Base-by-base conservation (phyloP, 2,329 filamentous ascomycete genomes). In the Alternaria sp. region DNA sequence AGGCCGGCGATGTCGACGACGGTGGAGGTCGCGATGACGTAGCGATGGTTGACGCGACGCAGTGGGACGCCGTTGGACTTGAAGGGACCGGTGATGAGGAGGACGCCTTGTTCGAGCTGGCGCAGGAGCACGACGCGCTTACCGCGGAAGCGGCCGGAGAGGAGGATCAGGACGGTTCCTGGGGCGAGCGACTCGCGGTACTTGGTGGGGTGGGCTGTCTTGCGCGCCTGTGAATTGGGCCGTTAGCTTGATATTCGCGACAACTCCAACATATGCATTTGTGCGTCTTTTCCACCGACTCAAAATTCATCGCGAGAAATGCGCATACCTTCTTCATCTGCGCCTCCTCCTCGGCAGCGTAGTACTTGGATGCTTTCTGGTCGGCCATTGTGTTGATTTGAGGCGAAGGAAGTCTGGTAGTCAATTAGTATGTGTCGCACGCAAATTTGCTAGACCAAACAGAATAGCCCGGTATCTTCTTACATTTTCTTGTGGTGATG, bases 21-120 rank as follows among this genome's bases (percentile, higher is more conserved):
- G 81, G 90, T 89, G 77, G 90, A 93, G 78, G 93, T 96, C 79
- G 93, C 93, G 82, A 96, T 96, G 81, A 96, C 93, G 85, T 96
- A 96, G 85, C 92, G 91, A 82, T 93, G 87, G 87, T 96, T 96
- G 82, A 96, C 92, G 83, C 87, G 90, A 85, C 96, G 91, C 80
- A 99, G 90, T 73, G 96, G 96, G 67, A 99, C 96, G 83, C 96
- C 96, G 88, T 99, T 99, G 86, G 98, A 91, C 90, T 98, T 98
- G 92, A 98, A 99, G 83, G 96, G 96, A 76, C 96, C 96, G 81
- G 96, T 99, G 79, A 99, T 93, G 82, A 99, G 92, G 83, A 99
- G 93, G 72, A 97, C 92, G 85, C 96, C 96, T 87, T 97, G 93
- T 79, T 92, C 88, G 81, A 98, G 93, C 84, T 91, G 89, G 89